Base-by-base conservation (phyloP, 2,329 filamentous ascomycete species). In the Fusarium compactum region DNA sequence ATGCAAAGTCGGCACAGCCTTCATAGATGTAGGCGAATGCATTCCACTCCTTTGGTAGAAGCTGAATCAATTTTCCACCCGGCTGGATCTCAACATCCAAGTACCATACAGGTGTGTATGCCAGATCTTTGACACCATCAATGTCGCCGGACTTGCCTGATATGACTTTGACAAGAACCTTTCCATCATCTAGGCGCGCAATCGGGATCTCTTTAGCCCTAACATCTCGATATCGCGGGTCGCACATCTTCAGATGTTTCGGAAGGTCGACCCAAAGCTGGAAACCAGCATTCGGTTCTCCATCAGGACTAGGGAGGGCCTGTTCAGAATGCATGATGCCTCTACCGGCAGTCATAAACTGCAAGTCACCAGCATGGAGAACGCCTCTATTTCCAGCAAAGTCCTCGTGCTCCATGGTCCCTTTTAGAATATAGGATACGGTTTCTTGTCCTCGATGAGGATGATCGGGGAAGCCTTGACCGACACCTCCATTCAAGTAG, bases 311-410 rank as follows among this genome's bases (percentile, higher is more conserved):
- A 8, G 56, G 56, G 3, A 58, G 16, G 5, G 56, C 27, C 46
- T 58, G 56, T 18, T 58, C 56, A 14, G 56, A 58, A 52, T 58
- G 56, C 45, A 58, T 38, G 12, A 58, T 58, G 38, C 56, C 56
- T 45, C 46, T n/a, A 3, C 56, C 56, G 7, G 56, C 56, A 8
- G 56, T 58, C 56, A 58, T 58, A 9, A 58, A 58, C 27, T 58
- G 56, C 5, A 58, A 9, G 32, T 58, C 56, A 3, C 56, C 56
- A 38, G 56, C 40, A 32, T 45, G 16, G 16, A 58, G 56, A 15
- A 58, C 15, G 12, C 46, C 56, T 30, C 38, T 52, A 24, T 58
- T 52, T 2, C 56, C 56, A 38, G 47, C 56, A 45, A 58, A 58
- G 38, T 58, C 56, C 9, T 58, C 56, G 15, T 58, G 56, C 29